Evolutionary conservation across 768 basidiomycete species (phyloP), one percentile per base, ranked within the genome.

Genomic region (Royoungia palumana): DNA sequence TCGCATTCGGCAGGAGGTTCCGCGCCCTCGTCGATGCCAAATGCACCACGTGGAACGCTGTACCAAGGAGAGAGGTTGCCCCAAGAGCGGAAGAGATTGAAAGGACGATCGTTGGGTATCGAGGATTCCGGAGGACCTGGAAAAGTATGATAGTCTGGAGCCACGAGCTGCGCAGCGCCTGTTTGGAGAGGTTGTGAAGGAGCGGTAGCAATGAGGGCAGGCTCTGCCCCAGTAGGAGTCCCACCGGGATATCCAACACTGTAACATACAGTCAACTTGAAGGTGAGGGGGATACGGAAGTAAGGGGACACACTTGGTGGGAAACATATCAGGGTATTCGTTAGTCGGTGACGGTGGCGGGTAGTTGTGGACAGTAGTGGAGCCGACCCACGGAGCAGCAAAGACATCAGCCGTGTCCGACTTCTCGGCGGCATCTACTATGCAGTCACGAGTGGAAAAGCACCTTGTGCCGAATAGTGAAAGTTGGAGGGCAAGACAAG

Each of bases 61-160:
- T 85, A 92, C 90, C 90, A 93, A 11, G 90, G 90, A 1, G 85
- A 85, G 35, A 90, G 65, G 60, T 91, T 92, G 1, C 90, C 90
- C 90, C 90, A 93, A 36, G 80, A 77, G 62, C 75, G 79, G 68
- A 91, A 81, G 37, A 92, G 58, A 59, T 85, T 79, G 55, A 89
- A 91, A 10, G 71, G 49, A 30, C 65, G 65, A 16, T 69, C 65
- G 4, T 11, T 17, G n/a, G 56, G 41, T 39, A 49, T 47, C 20
- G 42, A 12, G 2, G 44, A 40, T 2, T 41, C 35, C 32, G 47
- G 45, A 5, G 39, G 5, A 30, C 45, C 59, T 17, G 57, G 57
- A 52, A 76, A 47, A 1, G 52, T 28, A 6, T 42, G 9, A 4
- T 62, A 50, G 4, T 70, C 55, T 1, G 86, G 83, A n/a, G 65